Base-by-base conservation (phyloP, 108 stramenopile genomes). In the Fragilariopsis cylindrus region DNA sequence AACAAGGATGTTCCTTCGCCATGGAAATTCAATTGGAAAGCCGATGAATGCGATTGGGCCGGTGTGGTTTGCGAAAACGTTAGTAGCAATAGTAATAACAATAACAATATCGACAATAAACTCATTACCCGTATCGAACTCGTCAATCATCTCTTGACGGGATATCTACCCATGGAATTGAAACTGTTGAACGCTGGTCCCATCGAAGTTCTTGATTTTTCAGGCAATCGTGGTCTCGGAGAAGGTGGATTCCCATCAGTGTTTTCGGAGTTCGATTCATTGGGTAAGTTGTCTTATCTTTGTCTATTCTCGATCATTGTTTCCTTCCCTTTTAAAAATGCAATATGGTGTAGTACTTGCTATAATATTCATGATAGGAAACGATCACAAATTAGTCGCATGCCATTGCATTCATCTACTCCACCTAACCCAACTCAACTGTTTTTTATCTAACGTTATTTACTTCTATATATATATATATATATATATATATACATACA, bases 261-360 rank as follows among this genome's bases (percentile, higher is more conserved):
- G n/a, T 60, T 18, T 18, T 19, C 58, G 58, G 58, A 60, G 41
- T 60, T 60, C 58, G 58, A 60, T 21, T 60, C 58, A 4, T n/a
- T 60, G 7, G 4, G 58, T 60, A 60, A 57, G 8, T 57, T 16
- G 57, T 30, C 30, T 30, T 30, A 30, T 30, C 30, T 30, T 30
- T 30, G 30, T 2, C 30, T 30, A 30, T 30, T 30, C 2, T 30
- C 30, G 30, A 30, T 30, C 30, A 30, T 30, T 30, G 0, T 30
- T 30, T 30, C 30, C 30, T 30, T 30, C 30, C 30, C 30, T 30
- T 30, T 30, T 30, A 0, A 30, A 30, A 30, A 30, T 30, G 30
- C 30, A 30, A 30, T 30, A 30, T 30, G 30, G 30, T 30, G 30
- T 30, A 30, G 30, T 30, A 30, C 30, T 30, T 30, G 30, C 30